Evolutionary conservation across 306 rosid genomes (phyloP).

Genomic region (Delonix regia): DNA sequence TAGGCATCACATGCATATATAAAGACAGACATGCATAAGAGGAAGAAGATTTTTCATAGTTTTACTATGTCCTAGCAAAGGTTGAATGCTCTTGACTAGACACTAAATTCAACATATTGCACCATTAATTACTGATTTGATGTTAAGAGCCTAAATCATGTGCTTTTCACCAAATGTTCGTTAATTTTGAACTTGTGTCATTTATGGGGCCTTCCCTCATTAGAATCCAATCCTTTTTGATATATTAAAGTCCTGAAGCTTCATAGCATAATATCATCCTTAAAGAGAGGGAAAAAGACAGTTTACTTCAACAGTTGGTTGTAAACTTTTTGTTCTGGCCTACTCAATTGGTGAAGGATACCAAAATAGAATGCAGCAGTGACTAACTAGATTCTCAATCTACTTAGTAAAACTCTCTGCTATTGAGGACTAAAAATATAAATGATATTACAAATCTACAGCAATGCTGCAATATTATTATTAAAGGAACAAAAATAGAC

Average conservation of each 20-base stretch:
- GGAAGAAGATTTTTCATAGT: too few species aligned
- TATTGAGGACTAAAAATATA: neutral
- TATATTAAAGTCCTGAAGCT: neutral
- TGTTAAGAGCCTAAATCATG: neutral
- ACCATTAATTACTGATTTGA: too few species aligned
- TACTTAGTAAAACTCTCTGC: neutral
- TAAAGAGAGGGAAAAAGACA: neutral
- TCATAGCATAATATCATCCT: neutral
- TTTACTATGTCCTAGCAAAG: too few species aligned
- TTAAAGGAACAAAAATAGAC: slow-evolving; percentile 1
- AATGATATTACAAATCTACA: too few species aligned
- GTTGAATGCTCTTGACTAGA: too few species aligned
- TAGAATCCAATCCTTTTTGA: neutral
- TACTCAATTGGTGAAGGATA: slow-evolving; percentile 6
- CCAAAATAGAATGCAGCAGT: slow-evolving; percentile 12
- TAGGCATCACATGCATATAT: too few species aligned
- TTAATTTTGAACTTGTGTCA: slow-evolving; percentile 8
- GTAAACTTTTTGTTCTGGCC: neutral
- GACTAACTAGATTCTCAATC: neutral
- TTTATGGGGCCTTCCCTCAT: neutral
- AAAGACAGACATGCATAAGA: too few species aligned
- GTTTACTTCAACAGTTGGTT: neutral
- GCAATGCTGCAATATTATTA: neutral
- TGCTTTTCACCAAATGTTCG: neutral
- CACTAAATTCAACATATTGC: too few species aligned